Evolutionary conservation across 2,329 filamentous ascomycete genomes (phyloP).

Genomic region (Xylaria sp.): DNA sequence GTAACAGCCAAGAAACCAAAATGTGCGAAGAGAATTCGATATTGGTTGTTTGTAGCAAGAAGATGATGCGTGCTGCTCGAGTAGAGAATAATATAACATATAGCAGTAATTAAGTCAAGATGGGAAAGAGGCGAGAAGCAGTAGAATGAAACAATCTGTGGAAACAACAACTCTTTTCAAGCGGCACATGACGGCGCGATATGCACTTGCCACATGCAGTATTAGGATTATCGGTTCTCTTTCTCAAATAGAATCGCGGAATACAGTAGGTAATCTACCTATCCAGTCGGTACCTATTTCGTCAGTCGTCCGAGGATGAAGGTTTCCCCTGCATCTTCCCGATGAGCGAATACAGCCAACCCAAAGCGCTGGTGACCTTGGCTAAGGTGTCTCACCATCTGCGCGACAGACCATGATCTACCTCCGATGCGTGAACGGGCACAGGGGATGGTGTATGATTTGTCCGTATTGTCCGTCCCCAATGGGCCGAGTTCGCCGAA

Average conservation of each 20-base stretch:
- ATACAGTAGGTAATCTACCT: not conserved
- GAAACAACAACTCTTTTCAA: constrained; percentile 9
- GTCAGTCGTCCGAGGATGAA: not conserved
- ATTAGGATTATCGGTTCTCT: not conserved
- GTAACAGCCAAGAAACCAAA: constrained; percentile 18
- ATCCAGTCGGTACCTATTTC: not conserved
- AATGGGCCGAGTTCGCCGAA: constrained; percentile 19
- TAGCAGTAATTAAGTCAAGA: not conserved
- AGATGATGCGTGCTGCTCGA: constrained; percentile 9
- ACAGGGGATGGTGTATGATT: constrained; percentile 11
- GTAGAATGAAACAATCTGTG: constrained; percentile 8
- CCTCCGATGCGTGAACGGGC: constrained; percentile 7
- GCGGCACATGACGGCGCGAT: not conserved
- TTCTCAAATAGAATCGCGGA: not conserved
- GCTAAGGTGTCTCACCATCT: constrained; percentile 25
- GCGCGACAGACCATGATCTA: constrained; percentile 15
- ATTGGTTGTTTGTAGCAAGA: not conserved
- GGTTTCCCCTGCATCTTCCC: constrained; percentile 18
- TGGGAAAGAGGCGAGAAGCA: not conserved
- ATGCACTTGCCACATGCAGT: not conserved
- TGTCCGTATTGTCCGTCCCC: constrained; percentile 2
- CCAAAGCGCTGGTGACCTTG: constrained; percentile 8
- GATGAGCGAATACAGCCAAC: constrained; percentile 17
- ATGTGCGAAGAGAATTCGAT: not conserved
- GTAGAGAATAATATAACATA: no score